A percentile compares a stretch with the other conserved stretches of the same genome.
These are phyloP conservation scores for Fistulinella prunicolor DNA, from an alignment of 768 basidiomycete genomes.

Conservation along the genomic window DNA sequence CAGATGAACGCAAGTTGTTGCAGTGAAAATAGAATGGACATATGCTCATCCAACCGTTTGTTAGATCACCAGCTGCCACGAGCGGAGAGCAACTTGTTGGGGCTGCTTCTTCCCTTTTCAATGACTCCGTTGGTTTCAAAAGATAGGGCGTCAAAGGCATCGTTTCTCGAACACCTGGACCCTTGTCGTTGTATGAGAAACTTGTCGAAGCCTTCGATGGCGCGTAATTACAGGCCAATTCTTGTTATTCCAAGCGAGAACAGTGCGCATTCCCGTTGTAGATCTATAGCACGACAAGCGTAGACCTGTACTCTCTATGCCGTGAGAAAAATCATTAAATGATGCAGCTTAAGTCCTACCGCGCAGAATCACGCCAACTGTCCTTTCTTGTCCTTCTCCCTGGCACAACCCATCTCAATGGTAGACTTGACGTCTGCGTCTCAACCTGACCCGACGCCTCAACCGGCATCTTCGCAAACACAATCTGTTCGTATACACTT, in stretches of 20 bases:
- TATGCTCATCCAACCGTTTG: neutral
- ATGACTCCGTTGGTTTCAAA: slow-evolving; percentile 1
- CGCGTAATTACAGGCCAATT: neutral
- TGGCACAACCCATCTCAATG: slow-evolving; percentile 30
- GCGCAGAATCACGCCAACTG: neutral
- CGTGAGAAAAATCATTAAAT: slow-evolving; percentile 18
- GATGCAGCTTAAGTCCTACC: too few species aligned
- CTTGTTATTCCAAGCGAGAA: slow-evolving; percentile 1
- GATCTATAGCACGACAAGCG: too few species aligned
- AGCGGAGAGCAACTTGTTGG: neutral
- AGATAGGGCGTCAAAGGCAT: neutral
- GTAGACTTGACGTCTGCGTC: slow-evolving; percentile 27
- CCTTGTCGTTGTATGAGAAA: slow-evolving; percentile 8
- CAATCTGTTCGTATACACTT: slow-evolving; percentile 33
- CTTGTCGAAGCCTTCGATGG: neutral
- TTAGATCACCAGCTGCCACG: slow-evolving; percentile 8
- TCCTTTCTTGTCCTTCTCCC: neutral
- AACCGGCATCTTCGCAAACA: slow-evolving; percentile 11
- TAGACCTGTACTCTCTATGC: slow-evolving; percentile 1
- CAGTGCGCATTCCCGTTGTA: slow-evolving; percentile 7
- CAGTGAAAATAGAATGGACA: neutral
- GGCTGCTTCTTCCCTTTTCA: neutral
- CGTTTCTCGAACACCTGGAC: slow-evolving; percentile 10
- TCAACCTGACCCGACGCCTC: slow-evolving; percentile 15
- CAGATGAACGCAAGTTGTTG: slow-evolving; percentile 4